Base-by-base conservation (phyloP, 225 moss, liverwort and hornwort genomes). In the Anthoceros angustus region DNA sequence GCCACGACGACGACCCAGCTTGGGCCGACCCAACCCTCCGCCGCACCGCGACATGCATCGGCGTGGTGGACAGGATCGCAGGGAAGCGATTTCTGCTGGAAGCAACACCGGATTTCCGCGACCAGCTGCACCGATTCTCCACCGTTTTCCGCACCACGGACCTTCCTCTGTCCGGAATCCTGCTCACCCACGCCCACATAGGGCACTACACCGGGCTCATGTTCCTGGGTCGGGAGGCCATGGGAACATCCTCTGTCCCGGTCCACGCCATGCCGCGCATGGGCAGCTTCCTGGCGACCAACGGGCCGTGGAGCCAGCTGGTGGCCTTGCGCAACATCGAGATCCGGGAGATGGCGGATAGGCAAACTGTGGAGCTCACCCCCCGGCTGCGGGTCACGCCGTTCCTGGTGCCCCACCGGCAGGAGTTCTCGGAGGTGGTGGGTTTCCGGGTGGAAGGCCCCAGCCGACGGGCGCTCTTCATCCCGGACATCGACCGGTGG, bases 191-290 rank as follows among this genome's bases (percentile, higher is more conserved):
- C 55, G 55, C 55, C n/a, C 55, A 55, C 55, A 55, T 55, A 4
- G 55, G 55, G 10, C 55, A 55, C 55, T 55, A 55, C 55, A 55
- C 55, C 6, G 55, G 55, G 18, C 55, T 55, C 55, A 55, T 55
- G 10, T 55, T 55, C 55, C 23, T 55, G 5, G 55, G 55, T 8
- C 55, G 23, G 55, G 55, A 55, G 55, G 55, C 55, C 8, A 23
- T 23, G 7, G 55, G 18, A 0, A 23, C 55, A 4, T 23, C 18
- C n/a, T 18, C n/a, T 12, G n/a, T 55, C n/a, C 55, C 55, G 1
- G 55, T 55, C n/a, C 14, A 23, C n/a, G 55, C 23, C n/a, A 55
- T 55, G 55, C 55, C 55, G 55, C 55, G 55, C n/a, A 55, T 55
- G 55, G 55, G 5, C 0, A 23, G n/a, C 16, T 55, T 55, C n/a